phyloP scores from a whole-genome alignment of 2,329 filamentous ascomycete genomes.

The Chrysoporthe cubensis region DNA sequence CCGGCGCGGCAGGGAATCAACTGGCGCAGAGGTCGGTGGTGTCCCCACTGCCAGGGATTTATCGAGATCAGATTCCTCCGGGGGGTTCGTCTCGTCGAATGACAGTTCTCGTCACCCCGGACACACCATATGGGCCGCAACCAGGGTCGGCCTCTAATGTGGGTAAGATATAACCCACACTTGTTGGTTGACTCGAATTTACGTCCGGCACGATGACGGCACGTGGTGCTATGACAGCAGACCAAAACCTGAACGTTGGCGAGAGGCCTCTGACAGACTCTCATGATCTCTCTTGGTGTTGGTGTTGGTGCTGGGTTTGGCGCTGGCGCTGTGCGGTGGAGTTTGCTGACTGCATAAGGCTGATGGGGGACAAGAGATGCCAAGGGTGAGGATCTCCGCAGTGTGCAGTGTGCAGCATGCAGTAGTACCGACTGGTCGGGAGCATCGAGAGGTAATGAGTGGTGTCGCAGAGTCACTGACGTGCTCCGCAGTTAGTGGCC shows the following conservation, averaged over 20 bases:
- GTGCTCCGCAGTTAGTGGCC: not conserved
- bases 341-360: constrained; percentile 8
- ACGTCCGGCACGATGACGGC: not conserved
- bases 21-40: not conserved
- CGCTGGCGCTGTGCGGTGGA: not conserved
- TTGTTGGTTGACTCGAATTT: not conserved
- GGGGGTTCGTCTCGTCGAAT: not conserved
- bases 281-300: not conserved
- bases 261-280: constrained; percentile 9
- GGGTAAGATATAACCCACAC: not conserved
- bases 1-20: not conserved
- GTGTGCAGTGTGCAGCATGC: constrained; percentile 2
- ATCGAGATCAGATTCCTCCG: constrained; percentile 4
- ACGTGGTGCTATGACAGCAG: not conserved
- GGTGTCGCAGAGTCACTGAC: not conserved
- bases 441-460: not conserved
- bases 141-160: not conserved
- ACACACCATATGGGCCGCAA: not conserved
- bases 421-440: constrained; percentile 7
- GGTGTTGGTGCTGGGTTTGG: not conserved
- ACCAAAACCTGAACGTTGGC: not conserved
- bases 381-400: constrained; percentile 8
- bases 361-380: not conserved
- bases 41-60: constrained; percentile 3
- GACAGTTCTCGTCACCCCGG: not conserved